Conservation (phyloP, 2,329 filamentous ascomycete species). For the Pseudopyrenochaeta lycopersici region DNA sequence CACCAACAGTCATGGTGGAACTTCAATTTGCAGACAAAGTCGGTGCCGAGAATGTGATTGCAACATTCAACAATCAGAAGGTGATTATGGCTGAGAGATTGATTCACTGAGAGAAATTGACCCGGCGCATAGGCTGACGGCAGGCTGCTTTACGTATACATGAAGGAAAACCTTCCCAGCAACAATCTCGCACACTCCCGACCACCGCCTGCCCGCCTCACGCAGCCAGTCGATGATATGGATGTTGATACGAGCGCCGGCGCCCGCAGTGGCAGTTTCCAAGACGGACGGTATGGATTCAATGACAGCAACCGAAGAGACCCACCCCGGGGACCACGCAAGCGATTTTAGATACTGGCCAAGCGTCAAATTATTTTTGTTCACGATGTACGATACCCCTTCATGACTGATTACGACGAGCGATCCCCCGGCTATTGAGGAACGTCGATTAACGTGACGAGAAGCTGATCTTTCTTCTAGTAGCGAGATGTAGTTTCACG, state of each 20-base stretch:
- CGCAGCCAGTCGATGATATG: constrained; percentile 51
- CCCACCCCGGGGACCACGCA: constrained; percentile 44
- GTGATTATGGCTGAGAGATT: constrained; percentile 56
- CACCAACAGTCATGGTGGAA: constrained; percentile 79
- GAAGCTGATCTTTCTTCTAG: not conserved
- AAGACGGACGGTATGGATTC: constrained; percentile 57
- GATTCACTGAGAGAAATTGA: constrained; percentile 12
- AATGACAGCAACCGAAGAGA: constrained; percentile 36
- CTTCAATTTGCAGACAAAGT: constrained; percentile 77
- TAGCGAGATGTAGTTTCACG: not conserved
- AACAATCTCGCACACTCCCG: constrained; percentile 41
- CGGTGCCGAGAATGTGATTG: constrained; percentile 77
- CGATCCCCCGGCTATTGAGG: not conserved
- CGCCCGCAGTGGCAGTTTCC: constrained; percentile 46
- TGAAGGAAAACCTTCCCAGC: constrained; percentile 61
- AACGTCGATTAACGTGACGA: not conserved
- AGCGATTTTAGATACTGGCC: constrained; percentile 37
- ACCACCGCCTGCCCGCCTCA: constrained; percentile 26
- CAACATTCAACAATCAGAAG: constrained; percentile 80
- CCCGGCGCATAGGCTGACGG: constrained; percentile 72
- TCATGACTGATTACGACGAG: constrained; percentile 19
- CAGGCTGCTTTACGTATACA: constrained; percentile 75
- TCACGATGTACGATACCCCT: constrained; percentile 37
- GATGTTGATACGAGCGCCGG: constrained; percentile 47
- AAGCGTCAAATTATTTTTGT: constrained; percentile 8